Evolutionary conservation across 129 eudicot species (phyloP), one percentile per base, ranked within the genome.

Genomic region (Silybum marianum): DNA sequence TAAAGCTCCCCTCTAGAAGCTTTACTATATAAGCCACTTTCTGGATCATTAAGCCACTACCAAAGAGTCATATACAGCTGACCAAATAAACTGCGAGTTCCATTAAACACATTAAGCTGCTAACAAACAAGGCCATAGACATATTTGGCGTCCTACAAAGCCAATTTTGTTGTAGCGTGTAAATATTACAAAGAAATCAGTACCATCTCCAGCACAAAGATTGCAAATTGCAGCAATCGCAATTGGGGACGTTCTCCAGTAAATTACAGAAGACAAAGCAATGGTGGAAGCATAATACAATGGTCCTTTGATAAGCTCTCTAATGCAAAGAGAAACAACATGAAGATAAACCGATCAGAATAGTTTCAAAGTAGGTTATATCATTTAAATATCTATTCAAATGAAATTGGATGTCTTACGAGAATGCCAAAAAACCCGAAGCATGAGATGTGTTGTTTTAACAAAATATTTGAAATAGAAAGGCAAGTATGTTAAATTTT

Each of bases 191-290:
- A 71, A 39, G 42, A 4, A 18, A 78, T 36, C 3, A 18, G 0
- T 88, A 92, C 97, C 97, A 72, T 92, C 97, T 86, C 97, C 97
- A 72, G 94, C 97, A 81, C 94, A 92, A 51, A 92, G 91, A 86
- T 92, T 95, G 80, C 97, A 92, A 63, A 95, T 79, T 44, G 88
- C 88, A 71, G 89, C 92, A 62, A 90, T 88, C 30, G 88, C 92
- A 30, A 90, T 90, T 3, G 97, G 94, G 38, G 97, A 92, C 26
- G 90, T 88, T 81, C 92, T 88, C 97, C 97, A 92, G 81, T 84
- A 92, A 16, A 86, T 71, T 24, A 88, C 80, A 77, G 87, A 70
- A 39, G 91, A 92, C 66, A 90, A 82, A 72, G 94, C 87, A 72
- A 92, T 88, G 23, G 97, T 85, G 14, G 90, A 80, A 65, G 91